Evolutionary conservation across 352 stramenopile genomes (phyloP).

Genomic region (Phytophthora sp.): DNA sequence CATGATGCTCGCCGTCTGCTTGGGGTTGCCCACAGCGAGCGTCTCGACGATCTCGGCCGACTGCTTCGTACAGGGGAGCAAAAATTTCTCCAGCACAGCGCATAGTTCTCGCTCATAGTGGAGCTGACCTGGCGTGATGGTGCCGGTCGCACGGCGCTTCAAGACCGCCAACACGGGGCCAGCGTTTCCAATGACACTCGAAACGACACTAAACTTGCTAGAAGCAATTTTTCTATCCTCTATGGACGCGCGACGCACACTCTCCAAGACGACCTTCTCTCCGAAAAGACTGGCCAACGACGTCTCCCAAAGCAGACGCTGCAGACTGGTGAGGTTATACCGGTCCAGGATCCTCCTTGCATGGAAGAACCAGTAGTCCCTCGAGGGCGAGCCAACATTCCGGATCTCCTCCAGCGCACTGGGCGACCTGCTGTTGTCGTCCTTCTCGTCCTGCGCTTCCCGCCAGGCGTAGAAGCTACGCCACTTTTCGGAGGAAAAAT

Average conservation of each 20-base stretch:
- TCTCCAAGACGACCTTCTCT: conserved; percentile 65
- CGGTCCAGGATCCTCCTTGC: conserved; percentile 62
- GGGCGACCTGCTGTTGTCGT: conserved; percentile 37
- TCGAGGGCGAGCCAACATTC: conserved; percentile 62
- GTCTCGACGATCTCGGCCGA: conserved; percentile 42
- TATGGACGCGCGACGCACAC: conserved; percentile 32
- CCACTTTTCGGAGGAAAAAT: conserved; percentile 87
- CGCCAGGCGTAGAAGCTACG: conserved; percentile 75
- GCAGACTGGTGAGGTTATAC: conserved; percentile 71
- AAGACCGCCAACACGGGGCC: conserved; percentile 27
- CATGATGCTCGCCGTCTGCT: conserved; percentile 43
- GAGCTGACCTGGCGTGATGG: conserved; percentile 28
- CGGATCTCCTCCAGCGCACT: conserved; percentile 44
- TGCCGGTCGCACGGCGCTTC: conserved; percentile 26
- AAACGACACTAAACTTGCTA: conserved; percentile 32
- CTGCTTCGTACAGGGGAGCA: conserved; percentile 54
- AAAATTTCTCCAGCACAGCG: conserved; percentile 50
- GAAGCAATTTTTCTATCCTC: conserved; percentile 20
- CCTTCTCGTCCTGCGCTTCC: conserved; percentile 47
- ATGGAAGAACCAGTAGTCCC: conserved; percentile 80
- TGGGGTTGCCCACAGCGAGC: conserved; percentile 36
- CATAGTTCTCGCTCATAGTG: conserved; percentile 44
- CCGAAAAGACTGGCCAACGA: conserved; percentile 75
- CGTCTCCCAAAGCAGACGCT: conserved; percentile 77
- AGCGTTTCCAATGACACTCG: conserved; percentile 34